Conservation (phyloP, 2,329 filamentous ascomycete genomes). For the Fusarium hainanense region DNA sequence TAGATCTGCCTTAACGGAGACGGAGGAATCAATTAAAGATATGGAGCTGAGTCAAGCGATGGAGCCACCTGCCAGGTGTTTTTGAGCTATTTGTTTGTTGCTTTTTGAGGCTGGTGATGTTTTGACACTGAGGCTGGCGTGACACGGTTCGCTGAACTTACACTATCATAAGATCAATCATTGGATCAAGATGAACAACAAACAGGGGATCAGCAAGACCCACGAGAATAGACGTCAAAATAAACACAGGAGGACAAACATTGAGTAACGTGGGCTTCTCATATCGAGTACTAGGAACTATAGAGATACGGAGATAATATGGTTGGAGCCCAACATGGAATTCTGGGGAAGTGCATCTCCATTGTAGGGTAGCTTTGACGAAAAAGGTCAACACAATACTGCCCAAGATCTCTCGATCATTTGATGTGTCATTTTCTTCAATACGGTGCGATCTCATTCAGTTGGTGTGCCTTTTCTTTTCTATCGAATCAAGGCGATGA, state of each 20-base stretch:
- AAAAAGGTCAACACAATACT: not conserved
- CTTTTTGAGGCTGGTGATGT: conserved; percentile 4
- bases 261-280: not conserved
- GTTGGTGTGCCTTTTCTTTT: not conserved
- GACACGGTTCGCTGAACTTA: no score
- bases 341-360: not conserved
- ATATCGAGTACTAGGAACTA: not conserved
- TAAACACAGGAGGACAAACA: not conserved
- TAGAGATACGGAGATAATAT: not conserved
- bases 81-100: conserved; percentile 5
- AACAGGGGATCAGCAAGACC: not conserved
- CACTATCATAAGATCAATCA: no score
- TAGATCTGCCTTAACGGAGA: not conserved
- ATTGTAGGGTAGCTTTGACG: not conserved
- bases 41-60: not conserved
- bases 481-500: not conserved
- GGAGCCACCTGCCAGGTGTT: not conserved
- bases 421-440: not conserved
- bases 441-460: rapidly evolving
- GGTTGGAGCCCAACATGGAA: not conserved
- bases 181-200: not conserved
- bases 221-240: not conserved
- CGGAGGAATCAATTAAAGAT: not conserved
- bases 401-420: not conserved
- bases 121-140: not conserved